A percentile compares a stretch with the other conserved stretches of the same genome.
Conservation (phyloP, 257 asterid genomes). For the Henckelia pumila region DNA sequence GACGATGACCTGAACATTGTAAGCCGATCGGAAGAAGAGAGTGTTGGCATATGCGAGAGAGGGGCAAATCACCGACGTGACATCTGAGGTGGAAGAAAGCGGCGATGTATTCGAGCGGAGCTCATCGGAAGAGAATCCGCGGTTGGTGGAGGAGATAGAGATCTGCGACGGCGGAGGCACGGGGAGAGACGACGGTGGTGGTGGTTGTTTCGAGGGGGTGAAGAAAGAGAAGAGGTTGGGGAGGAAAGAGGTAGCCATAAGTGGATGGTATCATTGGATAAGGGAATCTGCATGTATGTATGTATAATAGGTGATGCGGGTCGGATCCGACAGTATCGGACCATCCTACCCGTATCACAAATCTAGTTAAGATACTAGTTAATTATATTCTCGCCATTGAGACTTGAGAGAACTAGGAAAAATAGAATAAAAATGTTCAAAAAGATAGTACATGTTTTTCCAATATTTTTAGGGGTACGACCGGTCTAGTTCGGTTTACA, state of each 20-base stretch:
- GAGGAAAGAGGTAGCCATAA: slow-evolving; percentile 40
- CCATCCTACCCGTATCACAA: no score
- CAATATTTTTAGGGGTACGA: no score
- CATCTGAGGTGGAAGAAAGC: slow-evolving; percentile 31
- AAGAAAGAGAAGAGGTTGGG: slow-evolving; percentile 63
- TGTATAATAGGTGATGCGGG: background rate
- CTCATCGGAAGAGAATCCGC: slow-evolving; percentile 32
- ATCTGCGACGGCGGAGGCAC: slow-evolving; percentile 39
- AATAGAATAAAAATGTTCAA: no score
- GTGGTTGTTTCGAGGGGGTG: slow-evolving; percentile 42
- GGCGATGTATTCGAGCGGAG: slow-evolving; percentile 17
- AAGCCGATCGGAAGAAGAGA: slow-evolving; percentile 57
- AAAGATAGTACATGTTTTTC: no score
- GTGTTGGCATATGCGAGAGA: slow-evolving; percentile 68
- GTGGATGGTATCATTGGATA: background rate
- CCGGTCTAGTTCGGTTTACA: no score
- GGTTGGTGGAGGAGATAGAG: slow-evolving; percentile 25
- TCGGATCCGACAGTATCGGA: background rate
- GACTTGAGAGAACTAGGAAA: no score
- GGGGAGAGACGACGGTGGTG: slow-evolving; percentile 20
- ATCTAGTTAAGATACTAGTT: no score
- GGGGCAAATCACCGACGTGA: slow-evolving; percentile 60
- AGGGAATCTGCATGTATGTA: background rate
- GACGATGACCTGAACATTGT: slow-evolving; percentile 78
- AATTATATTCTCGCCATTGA: no score